A percentile compares a stretch with the other conserved stretches of the same genome.
Conservation (phyloP, 257 asterid genomes). For the Echites panduratus region DNA sequence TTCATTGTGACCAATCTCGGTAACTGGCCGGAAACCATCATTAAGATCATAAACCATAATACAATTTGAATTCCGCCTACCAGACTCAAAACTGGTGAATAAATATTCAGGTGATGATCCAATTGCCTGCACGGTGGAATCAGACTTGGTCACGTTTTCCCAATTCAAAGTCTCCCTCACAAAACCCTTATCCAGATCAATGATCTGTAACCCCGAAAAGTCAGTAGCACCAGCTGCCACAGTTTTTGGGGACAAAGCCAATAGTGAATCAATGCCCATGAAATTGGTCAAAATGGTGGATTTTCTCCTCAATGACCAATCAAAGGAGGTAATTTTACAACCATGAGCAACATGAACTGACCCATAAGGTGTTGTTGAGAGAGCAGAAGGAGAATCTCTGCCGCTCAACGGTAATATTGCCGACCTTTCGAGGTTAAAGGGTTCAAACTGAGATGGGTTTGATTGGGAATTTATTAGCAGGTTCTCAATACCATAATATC, state of each 20-base stretch:
- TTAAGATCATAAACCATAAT: conserved; percentile 70
- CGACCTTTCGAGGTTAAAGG: conserved; percentile 72
- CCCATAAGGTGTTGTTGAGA: conserved; percentile 63
- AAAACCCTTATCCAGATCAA: conserved; percentile 59
- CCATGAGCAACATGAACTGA: conserved; percentile 92
- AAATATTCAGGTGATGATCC: conserved; percentile 58
- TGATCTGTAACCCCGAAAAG: conserved; percentile 77
- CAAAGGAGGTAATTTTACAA: conserved; percentile 81
- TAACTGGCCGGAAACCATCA: conserved; percentile 43
- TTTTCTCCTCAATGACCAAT: conserved; percentile 78
- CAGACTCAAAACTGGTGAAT: conserved; percentile 89
- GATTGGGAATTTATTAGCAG: conserved; percentile 61
- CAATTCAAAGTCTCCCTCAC: conserved; percentile 67
- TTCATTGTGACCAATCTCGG: conserved; percentile 68
- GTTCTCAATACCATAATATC: conserved; percentile 67
- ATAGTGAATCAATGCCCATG: conserved; percentile 68
- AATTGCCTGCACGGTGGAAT: conserved; percentile 81
- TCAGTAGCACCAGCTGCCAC: conserved; percentile 96
- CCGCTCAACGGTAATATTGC: conserved; percentile 53
- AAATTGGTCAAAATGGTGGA: conserved; percentile 79
- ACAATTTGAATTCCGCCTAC: conserved; percentile 80
- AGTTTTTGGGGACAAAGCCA: conserved; percentile 53
- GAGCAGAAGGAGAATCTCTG: conserved; percentile 75
- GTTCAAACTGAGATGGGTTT: conserved; percentile 74
- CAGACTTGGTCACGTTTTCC: conserved; percentile 90